Evolutionary conservation across 1,284 basidiomycete genomes (phyloP).

Genomic region (Sanghuangporus sanghuang): DNA sequence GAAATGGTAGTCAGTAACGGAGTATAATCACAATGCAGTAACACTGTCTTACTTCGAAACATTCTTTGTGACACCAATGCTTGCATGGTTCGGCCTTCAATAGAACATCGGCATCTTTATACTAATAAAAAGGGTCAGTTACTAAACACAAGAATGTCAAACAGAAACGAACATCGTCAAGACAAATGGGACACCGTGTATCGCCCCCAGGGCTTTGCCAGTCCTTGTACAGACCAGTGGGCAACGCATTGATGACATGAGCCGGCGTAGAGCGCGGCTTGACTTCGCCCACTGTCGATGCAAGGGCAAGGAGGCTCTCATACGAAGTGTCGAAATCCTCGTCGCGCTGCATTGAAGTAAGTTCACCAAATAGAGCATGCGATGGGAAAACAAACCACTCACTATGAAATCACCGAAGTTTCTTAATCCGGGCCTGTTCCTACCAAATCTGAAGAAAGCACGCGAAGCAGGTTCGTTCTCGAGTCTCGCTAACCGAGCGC

Average conservation of each 20-base stretch:
- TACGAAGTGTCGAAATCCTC: constrained; percentile 70
- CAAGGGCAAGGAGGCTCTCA: constrained; percentile 56
- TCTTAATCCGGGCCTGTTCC: constrained; percentile 21
- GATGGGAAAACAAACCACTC: constrained; percentile 20
- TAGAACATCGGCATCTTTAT: constrained; percentile 48
- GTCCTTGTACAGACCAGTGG: constrained; percentile 57
- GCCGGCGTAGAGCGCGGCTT: constrained; percentile 56
- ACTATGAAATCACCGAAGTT: constrained; percentile 60
- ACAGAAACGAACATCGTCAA: constrained; percentile 61
- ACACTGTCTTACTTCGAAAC: constrained; percentile 50
- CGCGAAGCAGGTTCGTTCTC: constrained; percentile 1
- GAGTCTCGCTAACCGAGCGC: background rate
- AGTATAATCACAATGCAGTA: background rate
- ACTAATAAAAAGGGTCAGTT: constrained; percentile 37
- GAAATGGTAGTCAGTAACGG: background rate
- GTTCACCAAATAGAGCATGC: background rate
- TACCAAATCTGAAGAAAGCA: constrained; percentile 4
- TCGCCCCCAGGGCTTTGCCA: constrained; percentile 62
- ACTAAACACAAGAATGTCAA: constrained; percentile 6
- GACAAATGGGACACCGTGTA: constrained; percentile 68
- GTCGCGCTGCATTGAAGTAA: constrained; percentile 48
- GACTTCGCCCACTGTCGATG: constrained; percentile 55
- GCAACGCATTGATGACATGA: constrained; percentile 50
- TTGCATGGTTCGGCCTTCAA: constrained; percentile 61
- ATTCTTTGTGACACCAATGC: constrained; percentile 73